Base-by-base conservation (phyloP, 108 stramenopile genomes). In the Pseudonitzschia multistriata region DNA sequence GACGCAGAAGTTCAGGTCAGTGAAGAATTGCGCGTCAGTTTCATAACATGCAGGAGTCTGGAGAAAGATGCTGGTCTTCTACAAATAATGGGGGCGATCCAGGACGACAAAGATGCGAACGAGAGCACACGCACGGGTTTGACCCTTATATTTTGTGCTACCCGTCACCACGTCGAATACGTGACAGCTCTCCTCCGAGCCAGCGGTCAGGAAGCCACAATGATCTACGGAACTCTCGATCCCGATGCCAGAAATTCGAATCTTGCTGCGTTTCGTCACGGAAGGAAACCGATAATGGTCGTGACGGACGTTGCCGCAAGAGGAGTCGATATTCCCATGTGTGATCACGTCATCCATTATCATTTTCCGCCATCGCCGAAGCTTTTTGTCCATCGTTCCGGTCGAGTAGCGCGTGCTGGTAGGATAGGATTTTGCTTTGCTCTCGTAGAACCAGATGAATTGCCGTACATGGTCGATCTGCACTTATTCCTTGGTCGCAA, bases 281-380 rank as follows among this genome's bases (percentile, higher is more conserved):
- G 97, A 11, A 70, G 63, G 19, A 85, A 77, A 36, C 88, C 85
- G 0, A 83, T 98, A n/a, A 67, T 99, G 67, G 84, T 99, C 15
- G 97, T 98, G 2, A 99, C 99, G 2, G 99, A 99, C 74, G 97
- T 99, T 2, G 99, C 99, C 3, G 97, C 99, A 6, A 81, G 99
- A 27, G 99, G 99, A 34, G 92, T 99, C 60, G 99, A 99, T 67
- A 90, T 99, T 49, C 99, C 99, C 0, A 81, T 99, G 49, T 95
- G 98, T 70, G 96, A 99, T 73, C 95, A 97, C 72, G 99, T 99
- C 35, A 86, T 99, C 73, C 97, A 99, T 75, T 97, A 95, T 72
- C 83, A 94, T 55, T 97, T 98, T 73, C 97, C 98, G 21, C 89
- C 97, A 1, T 73, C 80, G 7, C 86, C 98, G 29, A 98, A 98